Conservation (phyloP, 2,329 filamentous ascomycete genomes). For the Beauveria varroae region DNA sequence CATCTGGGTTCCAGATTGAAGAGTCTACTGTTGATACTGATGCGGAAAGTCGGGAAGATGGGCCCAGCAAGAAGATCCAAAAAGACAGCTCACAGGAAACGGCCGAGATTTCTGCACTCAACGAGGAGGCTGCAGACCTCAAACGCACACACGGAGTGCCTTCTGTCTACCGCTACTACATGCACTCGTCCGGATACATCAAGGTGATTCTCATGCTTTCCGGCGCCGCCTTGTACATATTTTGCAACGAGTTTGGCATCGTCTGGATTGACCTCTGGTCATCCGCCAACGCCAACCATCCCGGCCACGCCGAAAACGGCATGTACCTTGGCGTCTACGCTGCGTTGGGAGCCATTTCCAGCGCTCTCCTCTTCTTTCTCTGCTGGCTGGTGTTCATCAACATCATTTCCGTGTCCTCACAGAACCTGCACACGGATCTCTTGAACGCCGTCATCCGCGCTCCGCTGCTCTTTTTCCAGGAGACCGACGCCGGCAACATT, state of each 20-base stretch:
- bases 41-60: neutral
- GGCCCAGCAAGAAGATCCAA: too few species aligned
- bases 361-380: neutral
- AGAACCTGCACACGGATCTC: neutral
- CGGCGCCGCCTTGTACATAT: constrained; percentile 13
- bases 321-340: constrained; percentile 16
- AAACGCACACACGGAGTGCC: constrained; percentile 13
- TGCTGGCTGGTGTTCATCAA: neutral
- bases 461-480: constrained; percentile 26
- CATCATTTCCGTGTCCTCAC: constrained; percentile 9
- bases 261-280: constrained; percentile 21
- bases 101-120: constrained; percentile 9
- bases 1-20: neutral
- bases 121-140: constrained; percentile 10
- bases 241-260: constrained; percentile 16
- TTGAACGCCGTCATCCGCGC: constrained; percentile 13
- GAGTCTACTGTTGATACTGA: neutral
- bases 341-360: neutral
- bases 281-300: constrained; percentile 13
- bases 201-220: constrained; percentile 13
- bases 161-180: constrained; percentile 16
- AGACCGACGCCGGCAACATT: constrained; percentile 26
- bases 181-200: constrained; percentile 12
- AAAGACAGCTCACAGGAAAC: neutral
- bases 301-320: constrained; percentile 15